Base-by-base conservation (phyloP, 192 early-diverging fungal species). In the Coemansia reversa region DNA sequence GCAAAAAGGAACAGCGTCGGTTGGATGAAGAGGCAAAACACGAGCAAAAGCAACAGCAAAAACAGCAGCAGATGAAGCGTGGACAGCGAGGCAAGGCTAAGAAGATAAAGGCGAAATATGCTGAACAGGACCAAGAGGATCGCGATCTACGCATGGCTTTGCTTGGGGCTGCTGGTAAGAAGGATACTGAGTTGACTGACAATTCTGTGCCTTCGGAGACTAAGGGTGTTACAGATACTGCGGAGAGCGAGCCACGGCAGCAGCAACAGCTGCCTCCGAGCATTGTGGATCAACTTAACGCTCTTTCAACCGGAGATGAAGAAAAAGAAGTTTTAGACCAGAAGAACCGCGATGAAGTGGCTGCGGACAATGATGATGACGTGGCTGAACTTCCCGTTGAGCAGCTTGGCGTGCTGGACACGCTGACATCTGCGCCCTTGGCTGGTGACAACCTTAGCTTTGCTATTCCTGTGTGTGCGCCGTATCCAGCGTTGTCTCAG, bases 71-170 rank as follows among this genome's bases (percentile, higher is more conserved):
- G 67, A 66, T 62, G 30, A 74, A 86, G 12, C 92, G 96, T 47
- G 96, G 96, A 23, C 93, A 95, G 66, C 89, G 87, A 58, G 87
- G 88, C 35, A 97, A 97, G 78, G 64, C 87, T 29, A 92, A 92
- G 84, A 97, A 97, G 79, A 85, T 92, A 23, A 95, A 96, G 74
- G 88, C 87, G 30, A 97, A 95, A 75, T 98, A 98, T 74, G 90
- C 84, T 4, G 95, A 98, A 71, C 72, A 81, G 75, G 94, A 96
- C 60, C 95, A 98, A 32, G 94, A 96, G 51, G 96, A 98, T 58
- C 84, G 88, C 25, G 82, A 89, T 62, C 67, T 94, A 30, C 87
- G 91, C 56, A 86, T 95, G 86, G 84, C 91, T 22, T 63, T 98
- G 16, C 72, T 97, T 29, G 92, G 87, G 7, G 86, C 88, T 70